Percentiles rank a stretch among this genome's conserved stretches.
Evolutionary conservation across 371 early-diverging fungal genomes (phyloP).

Genomic region (Mucor piriformis): DNA sequence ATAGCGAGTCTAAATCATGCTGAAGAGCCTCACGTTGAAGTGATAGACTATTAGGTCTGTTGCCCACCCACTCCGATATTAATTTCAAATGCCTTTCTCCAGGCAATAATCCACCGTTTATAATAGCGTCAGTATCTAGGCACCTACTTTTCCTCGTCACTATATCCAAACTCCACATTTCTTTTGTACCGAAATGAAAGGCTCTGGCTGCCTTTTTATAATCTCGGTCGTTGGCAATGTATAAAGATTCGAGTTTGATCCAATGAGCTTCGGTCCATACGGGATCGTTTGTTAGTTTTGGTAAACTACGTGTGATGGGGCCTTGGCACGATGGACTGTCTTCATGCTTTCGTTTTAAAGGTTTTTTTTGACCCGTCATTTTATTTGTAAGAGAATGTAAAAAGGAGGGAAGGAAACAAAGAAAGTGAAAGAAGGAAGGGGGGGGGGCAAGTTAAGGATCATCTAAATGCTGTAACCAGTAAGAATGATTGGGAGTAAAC

Average conservation of each 20-base stretch:
- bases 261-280: constrained; percentile 26
- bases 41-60: no score
- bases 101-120: no score
- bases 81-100: no score
- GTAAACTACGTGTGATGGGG: neutral
- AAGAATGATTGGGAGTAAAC: constrained; percentile 10
- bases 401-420: neutral
- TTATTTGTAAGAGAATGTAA: no score
- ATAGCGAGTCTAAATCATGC: no score
- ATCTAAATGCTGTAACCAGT: neutral
- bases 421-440: neutral
- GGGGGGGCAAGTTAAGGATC: neutral
- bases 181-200: constrained; percentile 3
- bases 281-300: neutral
- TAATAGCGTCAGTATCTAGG: no score
- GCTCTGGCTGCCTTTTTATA: constrained; percentile 12
- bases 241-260: constrained; percentile 24
- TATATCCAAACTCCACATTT: constrained; percentile 20
- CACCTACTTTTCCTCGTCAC: constrained; percentile 22
- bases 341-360: neutral
- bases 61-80: no score
- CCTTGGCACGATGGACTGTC: no score
- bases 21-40: no score
- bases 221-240: constrained; percentile 19
- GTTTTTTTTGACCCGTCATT: no score